These are phyloP conservation scores for Podaxis sp. DNA, from an alignment of 768 basidiomycete species.

Conservation along the genomic window DNA sequence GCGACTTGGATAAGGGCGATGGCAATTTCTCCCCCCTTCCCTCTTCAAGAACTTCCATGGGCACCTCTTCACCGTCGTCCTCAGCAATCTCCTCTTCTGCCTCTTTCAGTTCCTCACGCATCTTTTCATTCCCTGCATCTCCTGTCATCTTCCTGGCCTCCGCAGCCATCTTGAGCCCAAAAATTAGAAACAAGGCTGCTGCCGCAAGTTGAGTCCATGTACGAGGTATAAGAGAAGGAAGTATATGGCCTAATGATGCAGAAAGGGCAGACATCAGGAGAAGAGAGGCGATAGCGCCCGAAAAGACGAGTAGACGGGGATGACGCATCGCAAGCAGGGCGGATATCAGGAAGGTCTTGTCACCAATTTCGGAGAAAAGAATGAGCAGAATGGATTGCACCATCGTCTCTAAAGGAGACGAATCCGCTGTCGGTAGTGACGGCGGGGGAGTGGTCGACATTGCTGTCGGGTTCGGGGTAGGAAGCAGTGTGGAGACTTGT, in stretches of 20 bases:
- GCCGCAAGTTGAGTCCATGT: slow-evolving; percentile 72
- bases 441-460: slow-evolving; percentile 12
- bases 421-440: slow-evolving; percentile 1
- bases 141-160: slow-evolving; percentile 81
- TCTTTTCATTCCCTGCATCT: slow-evolving; percentile 64
- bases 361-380: slow-evolving; percentile 90
- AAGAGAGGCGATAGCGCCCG: slow-evolving; percentile 85
- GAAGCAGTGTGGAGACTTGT: not conserved
- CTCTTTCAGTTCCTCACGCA: slow-evolving; percentile 93
- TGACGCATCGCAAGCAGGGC: slow-evolving; percentile 91
- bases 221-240: slow-evolving; percentile 78
- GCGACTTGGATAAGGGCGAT: slow-evolving; percentile 19
- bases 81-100: slow-evolving; percentile 94
- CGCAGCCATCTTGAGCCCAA: slow-evolving; percentile 86
- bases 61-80: slow-evolving; percentile 60
- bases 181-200: slow-evolving; percentile 82
- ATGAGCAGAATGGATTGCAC: slow-evolving; percentile 87
- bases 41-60: slow-evolving; percentile 77
- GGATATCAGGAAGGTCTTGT: slow-evolving; percentile 92
- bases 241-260: slow-evolving; percentile 88
- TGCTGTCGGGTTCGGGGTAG: not conserved
- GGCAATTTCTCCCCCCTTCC: slow-evolving; percentile 38
- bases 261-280: slow-evolving; percentile 93
- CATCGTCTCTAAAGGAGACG: slow-evolving; percentile 45
- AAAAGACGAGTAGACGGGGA: slow-evolving; percentile 81